These are phyloP conservation scores for Pelargonium australe DNA, from an alignment of 441 rosid species.

Conservation along the genomic window DNA sequence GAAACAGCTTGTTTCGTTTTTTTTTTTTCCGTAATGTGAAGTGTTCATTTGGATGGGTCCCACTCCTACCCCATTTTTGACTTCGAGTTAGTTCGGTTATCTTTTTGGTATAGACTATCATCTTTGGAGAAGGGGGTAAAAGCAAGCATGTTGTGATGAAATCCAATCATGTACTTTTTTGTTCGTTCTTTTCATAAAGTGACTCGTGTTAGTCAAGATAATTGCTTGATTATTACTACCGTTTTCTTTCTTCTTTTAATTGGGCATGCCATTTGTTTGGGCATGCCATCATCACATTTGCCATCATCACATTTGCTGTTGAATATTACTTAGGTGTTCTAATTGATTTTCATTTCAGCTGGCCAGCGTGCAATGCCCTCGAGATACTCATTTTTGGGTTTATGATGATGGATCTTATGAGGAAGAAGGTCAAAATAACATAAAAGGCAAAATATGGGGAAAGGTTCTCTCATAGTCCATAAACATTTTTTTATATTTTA, in stretches of 20 bases:
- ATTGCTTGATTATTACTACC: not conserved
- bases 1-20: not conserved
- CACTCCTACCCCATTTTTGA: too few relatives aligned
- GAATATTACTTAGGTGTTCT: slow-evolving; percentile 7
- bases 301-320: slow-evolving; percentile 4
- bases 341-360: slow-evolving; percentile 38
- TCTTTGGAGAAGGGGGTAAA: too few relatives aligned
- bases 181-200: not conserved
- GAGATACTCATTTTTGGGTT: slow-evolving; percentile 98
- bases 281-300: too few relatives aligned
- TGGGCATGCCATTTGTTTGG: not conserved
- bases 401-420: slow-evolving; percentile 97
- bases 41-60: too few relatives aligned
- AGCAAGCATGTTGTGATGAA: not conserved
- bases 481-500: slow-evolving; percentile 9
- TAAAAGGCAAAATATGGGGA: slow-evolving; percentile 98
- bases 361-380: slow-evolving; percentile 95
- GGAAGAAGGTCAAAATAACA: slow-evolving; percentile 99
- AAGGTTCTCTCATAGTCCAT: slow-evolving; percentile 43
- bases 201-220: not conserved
- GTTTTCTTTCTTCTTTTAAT: not conserved
- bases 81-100: too few relatives aligned
- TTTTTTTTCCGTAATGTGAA: too few relatives aligned
- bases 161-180: not conserved
- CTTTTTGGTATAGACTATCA: too few relatives aligned